These are phyloP conservation scores for Backusella sp. DNA, from an alignment of 192 early-diverging fungal species.

Conservation along the genomic window DNA sequence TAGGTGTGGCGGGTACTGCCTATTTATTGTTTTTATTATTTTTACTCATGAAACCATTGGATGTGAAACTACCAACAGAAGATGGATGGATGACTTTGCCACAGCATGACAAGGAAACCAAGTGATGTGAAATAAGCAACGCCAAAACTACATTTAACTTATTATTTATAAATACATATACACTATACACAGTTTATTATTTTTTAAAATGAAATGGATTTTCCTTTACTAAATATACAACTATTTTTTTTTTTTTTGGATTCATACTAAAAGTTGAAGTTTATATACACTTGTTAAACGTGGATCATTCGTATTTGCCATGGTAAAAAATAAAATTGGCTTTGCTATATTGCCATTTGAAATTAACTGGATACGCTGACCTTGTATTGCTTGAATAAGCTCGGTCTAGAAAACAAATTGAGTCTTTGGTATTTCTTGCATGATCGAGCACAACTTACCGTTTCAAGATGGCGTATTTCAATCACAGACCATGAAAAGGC, in stretches of 20 bases:
- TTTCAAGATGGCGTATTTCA: conserved; percentile 23
- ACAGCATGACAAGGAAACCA: not conserved
- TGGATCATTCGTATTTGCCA: not conserved
- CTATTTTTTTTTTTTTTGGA: not conserved
- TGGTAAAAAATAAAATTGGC: not conserved
- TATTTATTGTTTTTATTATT: conserved; percentile 9
- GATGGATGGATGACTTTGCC: conserved; percentile 20
- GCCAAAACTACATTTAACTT: not conserved
- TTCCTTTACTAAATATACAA: not conserved
- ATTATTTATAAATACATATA: not conserved
- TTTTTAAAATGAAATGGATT: not conserved
- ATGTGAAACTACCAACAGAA: not conserved
- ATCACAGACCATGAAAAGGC: conserved; percentile 14
- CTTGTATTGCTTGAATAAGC: conserved; percentile 20
- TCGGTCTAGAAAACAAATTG: not conserved
- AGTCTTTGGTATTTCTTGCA: not conserved
- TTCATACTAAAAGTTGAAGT: not conserved
- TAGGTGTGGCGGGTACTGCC: not conserved
- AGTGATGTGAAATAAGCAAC: not conserved
- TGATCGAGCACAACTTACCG: conserved; percentile 3
- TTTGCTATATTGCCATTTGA: not conserved
- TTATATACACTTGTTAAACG: conserved; percentile 4
- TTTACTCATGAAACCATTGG: conserved; percentile 4
- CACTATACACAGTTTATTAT: not conserved
- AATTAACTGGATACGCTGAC: conserved; percentile 20